These are phyloP conservation scores for Geotrichum restrictum DNA, from an alignment of 1,139 yeast genomes.

Conservation along the genomic window DNA sequence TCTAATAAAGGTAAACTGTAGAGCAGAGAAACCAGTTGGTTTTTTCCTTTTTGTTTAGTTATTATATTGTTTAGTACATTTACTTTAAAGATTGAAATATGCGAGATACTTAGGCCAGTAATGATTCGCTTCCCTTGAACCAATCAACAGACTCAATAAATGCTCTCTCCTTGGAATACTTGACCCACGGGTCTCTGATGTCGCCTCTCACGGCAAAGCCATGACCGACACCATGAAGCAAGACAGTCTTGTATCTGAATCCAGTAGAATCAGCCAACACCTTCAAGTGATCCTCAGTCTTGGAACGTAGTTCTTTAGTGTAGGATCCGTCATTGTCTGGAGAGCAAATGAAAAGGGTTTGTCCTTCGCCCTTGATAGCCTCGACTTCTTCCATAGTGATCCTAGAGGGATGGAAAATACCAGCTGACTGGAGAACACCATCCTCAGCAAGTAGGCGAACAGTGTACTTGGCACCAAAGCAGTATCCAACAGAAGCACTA, in stretches of 20 bases:
- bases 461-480: constrained; percentile 76
- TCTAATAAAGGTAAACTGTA: constrained; percentile 13
- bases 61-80: too few species aligned
- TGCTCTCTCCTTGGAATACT: constrained; percentile 68
- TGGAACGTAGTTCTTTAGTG: constrained; percentile 57
- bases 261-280: constrained; percentile 31
- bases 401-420: constrained; percentile 77
- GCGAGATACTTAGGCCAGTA: background rate
- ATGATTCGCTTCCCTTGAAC: constrained; percentile 38
- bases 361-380: constrained; percentile 50
- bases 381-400: constrained; percentile 61
- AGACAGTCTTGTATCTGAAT: constrained; percentile 54
- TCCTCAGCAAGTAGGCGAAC: constrained; percentile 46
- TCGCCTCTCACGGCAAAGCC: constrained; percentile 83
- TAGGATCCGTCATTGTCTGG: constrained; percentile 66
- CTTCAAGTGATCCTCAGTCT: constrained; percentile 56
- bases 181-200: constrained; percentile 47
- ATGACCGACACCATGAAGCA: constrained; percentile 61
- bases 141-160: constrained; percentile 56
- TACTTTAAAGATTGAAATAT: background rate
- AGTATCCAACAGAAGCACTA: constrained; percentile 67
- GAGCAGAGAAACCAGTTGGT: too few species aligned
- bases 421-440: constrained; percentile 51
- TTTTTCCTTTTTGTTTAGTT: too few species aligned
- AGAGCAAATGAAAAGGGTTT: constrained; percentile 60